Evolutionary conservation across 1,284 basidiomycete species (phyloP).

Genomic region (Irpex sp.): DNA sequence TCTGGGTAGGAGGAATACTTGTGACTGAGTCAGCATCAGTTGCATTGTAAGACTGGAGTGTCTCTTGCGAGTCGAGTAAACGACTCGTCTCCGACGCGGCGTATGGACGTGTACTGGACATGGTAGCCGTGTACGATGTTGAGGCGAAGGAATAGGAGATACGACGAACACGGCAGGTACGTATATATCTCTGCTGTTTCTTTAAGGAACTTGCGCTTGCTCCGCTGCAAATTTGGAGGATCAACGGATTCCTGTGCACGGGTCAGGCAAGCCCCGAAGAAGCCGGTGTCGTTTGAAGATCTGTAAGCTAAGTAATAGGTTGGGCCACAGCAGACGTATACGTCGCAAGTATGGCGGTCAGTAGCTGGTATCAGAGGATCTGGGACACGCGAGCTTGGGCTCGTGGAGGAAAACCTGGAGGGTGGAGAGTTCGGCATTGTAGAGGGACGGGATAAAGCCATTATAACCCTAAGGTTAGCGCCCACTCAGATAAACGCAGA

Average conservation of each 20-base stretch:
- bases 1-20: slow-evolving; percentile 21
- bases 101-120: slow-evolving; percentile 12
- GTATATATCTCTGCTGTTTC: not conserved
- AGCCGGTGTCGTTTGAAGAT: not conserved
- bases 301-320: too few relatives aligned
- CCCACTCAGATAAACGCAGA: too few relatives aligned
- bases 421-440: too few relatives aligned
- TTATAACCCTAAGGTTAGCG: too few relatives aligned
- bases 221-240: not conserved
- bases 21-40: slow-evolving; percentile 10
- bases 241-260: not conserved
- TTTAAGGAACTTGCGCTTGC: not conserved
- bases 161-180: not conserved
- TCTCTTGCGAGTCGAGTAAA: slow-evolving; percentile 10
- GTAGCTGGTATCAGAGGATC: not conserved
- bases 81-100: slow-evolving; percentile 19
- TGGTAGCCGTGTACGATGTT: not conserved
- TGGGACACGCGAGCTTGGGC: not conserved
- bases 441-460: too few relatives aligned
- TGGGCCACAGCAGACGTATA: too few relatives aligned
- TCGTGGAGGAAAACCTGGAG: not conserved
- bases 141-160: not conserved
- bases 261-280: not conserved
- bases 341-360: not conserved
- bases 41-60: slow-evolving; percentile 15